These are phyloP conservation scores for Triangularia verruculosa DNA, from an alignment of 2,329 filamentous ascomycete genomes.

Conservation along the genomic window DNA sequence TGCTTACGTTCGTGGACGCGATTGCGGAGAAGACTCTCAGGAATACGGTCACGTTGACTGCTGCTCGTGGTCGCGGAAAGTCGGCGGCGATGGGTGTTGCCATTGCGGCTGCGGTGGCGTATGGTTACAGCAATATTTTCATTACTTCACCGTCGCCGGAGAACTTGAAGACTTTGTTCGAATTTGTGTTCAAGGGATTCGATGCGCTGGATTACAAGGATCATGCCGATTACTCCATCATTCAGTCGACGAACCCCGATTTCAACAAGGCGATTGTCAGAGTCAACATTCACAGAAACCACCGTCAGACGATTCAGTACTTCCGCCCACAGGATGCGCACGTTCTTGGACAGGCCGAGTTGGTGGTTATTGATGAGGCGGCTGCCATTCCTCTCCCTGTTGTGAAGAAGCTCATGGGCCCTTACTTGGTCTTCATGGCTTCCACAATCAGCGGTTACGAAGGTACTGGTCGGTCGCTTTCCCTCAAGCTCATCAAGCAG, in stretches of 20 bases:
- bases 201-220: conserved; percentile 92
- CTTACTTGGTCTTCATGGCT: conserved; percentile 98
- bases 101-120: conserved; percentile 87
- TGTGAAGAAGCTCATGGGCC: conserved; percentile 90
- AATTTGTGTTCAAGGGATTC: conserved; percentile 98
- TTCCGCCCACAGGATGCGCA: conserved; percentile 96
- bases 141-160: conserved; percentile 97
- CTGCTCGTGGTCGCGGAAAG: conserved; percentile 91
- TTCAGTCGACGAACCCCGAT: conserved; percentile 95
- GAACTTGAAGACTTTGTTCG: conserved; percentile 97
- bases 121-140: conserved; percentile 99
- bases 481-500: conserved; percentile 95
- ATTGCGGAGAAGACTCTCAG: conserved; percentile 94
- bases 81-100: conserved; percentile 94
- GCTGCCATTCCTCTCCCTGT: conserved; percentile 92
- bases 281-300: conserved; percentile 91
- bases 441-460: conserved; percentile 99
- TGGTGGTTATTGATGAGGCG: conserved; percentile 95
- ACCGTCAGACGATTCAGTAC: conserved; percentile 97
- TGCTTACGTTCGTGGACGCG: conserved; percentile 95
- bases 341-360: conserved; percentile 88
- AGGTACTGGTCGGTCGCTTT: conserved; percentile 90
- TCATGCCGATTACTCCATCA: conserved; percentile 95
- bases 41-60: conserved; percentile 90
- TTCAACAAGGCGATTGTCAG: conserved; percentile 99